Evolutionary conservation across 2,329 filamentous ascomycete genomes (phyloP).

Genomic region (Colletotrichum gloeosporioides): DNA sequence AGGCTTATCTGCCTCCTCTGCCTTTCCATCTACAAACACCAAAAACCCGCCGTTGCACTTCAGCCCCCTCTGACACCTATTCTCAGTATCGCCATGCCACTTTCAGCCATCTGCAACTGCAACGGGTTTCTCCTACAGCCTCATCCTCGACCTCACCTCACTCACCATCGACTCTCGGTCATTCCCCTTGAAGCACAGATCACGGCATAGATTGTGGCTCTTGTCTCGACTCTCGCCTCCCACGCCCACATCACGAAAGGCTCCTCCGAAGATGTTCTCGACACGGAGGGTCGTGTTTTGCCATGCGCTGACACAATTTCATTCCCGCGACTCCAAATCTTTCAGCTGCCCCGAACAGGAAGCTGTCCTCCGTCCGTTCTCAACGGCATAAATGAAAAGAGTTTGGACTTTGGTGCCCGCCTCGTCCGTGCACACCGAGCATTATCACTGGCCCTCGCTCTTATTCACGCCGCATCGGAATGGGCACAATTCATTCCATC

Average conservation of each 20-base stretch:
- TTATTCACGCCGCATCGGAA: neutral
- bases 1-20: neutral
- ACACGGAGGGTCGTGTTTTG: neutral
- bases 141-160: neutral
- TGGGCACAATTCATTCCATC: neutral
- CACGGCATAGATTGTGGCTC: neutral
- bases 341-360: slow-evolving; percentile 5
- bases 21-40: neutral
- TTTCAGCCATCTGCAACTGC: neutral
- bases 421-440: neutral
- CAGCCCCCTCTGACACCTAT: neutral
- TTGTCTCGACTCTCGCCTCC: neutral
- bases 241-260: slow-evolving; percentile 13
- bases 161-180: neutral
- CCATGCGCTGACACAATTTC: neutral
- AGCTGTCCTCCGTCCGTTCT: neutral
- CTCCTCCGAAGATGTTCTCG: neutral
- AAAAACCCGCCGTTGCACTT: neutral
- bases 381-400: slow-evolving; percentile 8
- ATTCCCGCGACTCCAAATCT: neutral
- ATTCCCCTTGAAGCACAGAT: neutral
- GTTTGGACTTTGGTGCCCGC: neutral
- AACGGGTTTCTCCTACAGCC: neutral
- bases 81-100: neutral
- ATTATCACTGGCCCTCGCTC: neutral